Evolutionary conservation across 139 green algal genomes (phyloP), one percentile per base, ranked within the genome.

Genomic region (Pleodorina starrii): DNA sequence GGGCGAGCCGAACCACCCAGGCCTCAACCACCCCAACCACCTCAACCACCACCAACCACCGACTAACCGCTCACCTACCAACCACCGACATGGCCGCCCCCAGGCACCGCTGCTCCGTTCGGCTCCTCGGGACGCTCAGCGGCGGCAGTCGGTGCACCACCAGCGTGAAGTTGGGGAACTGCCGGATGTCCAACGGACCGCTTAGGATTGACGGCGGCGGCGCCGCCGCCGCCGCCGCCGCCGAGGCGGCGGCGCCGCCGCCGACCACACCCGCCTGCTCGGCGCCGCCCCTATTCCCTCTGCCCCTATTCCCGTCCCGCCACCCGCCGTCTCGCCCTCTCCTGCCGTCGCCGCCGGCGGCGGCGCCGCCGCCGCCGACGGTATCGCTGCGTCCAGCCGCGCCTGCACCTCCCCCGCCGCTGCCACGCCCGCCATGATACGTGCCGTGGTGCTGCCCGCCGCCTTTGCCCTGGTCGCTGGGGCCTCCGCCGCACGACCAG

Each of bases 51-150:
- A n/a, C n/a, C n/a, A n/a, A n/a, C n/a, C n/a, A n/a, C n/a, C n/a
- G n/a, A n/a, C n/a, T n/a, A n/a, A n/a, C n/a, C n/a, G 36, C 81
- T 27, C 44, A 87, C 81, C 60, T 43, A 44, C 21, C 6, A 2
- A 78, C 81, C 60, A 87, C 81, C 29, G 5, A 10, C 63, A 87
- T 40, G 29, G 81, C 81, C 60, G 43, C 81, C 42, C 38, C 17
- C 60, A 87, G 59, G 60, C 63, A 66, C 2, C 60, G 60, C 81
- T 87, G 60, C 44, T 68, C 60, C 43, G n/a, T 36, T 12, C 6
- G 7, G 4, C 29, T 50, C 21, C 81, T 57, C 5, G 57, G 57
- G 29, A 2, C 5, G 10, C 11, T 29, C 81, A 87, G 60, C 81
- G 42, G 81, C 43, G 81, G 81, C 81, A 87, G 44, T 1, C 1